Percentiles rank a stretch among this genome's conserved stretches.
These are phyloP conservation scores for Zea mays DNA, from an alignment of 176 grass and related monocot genomes.

Conservation along the genomic window Zm-B73-REFERENCE-NAM-5.0 NC_050101.1:131686501-131687000, in stretches of 20 bases:
- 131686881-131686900: constrained; percentile 47
- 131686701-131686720: constrained; percentile 34
- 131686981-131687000: constrained; percentile 69
- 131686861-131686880: constrained; percentile 57
- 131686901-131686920: constrained; percentile 57
- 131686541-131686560: constrained; percentile 59
- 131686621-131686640: constrained; percentile 59
- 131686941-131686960: constrained; percentile 50
- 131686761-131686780: constrained; percentile 55
- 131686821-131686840: constrained; percentile 40
- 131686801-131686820: constrained; percentile 52
- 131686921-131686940: constrained; percentile 52
- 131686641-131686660: constrained; percentile 61
- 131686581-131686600: constrained; percentile 63
- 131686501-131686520: constrained; percentile 46
- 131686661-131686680: constrained; percentile 62
- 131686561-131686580: constrained; percentile 41
- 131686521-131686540: constrained; percentile 48
- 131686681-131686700: constrained; percentile 53
- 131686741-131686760: background rate
- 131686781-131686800: constrained; percentile 49
- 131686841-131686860: constrained; percentile 39
- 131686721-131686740: constrained; percentile 34
- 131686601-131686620: constrained; percentile 78
- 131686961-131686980: constrained; percentile 49